Conservation (phyloP, 208 protist genomes). For the Novymonas esmeraldas region DNA sequence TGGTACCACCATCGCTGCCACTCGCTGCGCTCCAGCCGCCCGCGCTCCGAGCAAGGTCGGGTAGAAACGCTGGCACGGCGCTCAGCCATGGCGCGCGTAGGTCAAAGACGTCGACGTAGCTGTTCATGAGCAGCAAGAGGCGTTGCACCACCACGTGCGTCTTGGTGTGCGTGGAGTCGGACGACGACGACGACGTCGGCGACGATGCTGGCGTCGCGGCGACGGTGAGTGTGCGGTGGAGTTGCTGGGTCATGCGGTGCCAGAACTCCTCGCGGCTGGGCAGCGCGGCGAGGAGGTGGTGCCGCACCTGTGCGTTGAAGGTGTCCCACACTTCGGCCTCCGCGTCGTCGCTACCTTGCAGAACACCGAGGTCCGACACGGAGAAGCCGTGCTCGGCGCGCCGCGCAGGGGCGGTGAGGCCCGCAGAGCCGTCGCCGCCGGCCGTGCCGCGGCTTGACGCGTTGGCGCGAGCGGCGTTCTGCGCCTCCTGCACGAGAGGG, state of each 20-base stretch:
- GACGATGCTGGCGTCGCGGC: not conserved
- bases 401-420: not conserved
- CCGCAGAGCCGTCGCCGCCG: not conserved
- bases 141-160: constrained; percentile 72
- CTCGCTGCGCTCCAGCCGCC: not conserved
- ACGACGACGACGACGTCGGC: not conserved
- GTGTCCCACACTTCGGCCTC: constrained; percentile 58
- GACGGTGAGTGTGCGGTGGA: constrained; percentile 56
- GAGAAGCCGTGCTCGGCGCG: constrained; percentile 1
- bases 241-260: constrained; percentile 91
- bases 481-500: constrained; percentile 48
- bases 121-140: constrained; percentile 80
- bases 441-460: not conserved
- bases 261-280: constrained; percentile 90
- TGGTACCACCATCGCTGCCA: not conserved
- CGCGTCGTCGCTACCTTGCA: constrained; percentile 27
- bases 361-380: constrained; percentile 11
- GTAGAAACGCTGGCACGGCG: constrained; percentile 67
- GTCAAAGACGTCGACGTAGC: constrained; percentile 80
- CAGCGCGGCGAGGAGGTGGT: constrained; percentile 58
- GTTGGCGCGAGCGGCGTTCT: constrained; percentile 19
- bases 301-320: constrained; percentile 73
- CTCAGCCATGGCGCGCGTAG: constrained; percentile 79
- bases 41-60: constrained; percentile 31
- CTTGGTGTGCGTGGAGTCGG: constrained; percentile 31